A percentile compares a stretch with the other conserved stretches of the same genome.
Evolutionary conservation across 78 protist species (phyloP).

Genomic region (Dictyostelium discoideum): DNA sequence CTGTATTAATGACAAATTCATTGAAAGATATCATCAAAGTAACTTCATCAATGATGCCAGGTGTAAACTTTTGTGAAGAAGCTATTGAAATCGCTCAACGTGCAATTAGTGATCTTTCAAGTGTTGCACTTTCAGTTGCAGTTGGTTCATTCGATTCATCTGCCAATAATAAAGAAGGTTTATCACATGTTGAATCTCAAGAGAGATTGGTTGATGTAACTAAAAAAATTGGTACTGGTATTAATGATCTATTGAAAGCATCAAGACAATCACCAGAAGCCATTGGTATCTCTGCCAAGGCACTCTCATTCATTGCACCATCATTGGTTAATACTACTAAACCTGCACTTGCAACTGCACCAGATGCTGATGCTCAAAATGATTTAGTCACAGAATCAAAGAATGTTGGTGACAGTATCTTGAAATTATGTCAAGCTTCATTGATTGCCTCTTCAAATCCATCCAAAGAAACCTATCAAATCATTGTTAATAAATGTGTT

Average conservation of each 20-base stretch:
- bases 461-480: conserved; percentile 70
- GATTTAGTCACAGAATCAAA: conserved; percentile 54
- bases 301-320: conserved; percentile 45
- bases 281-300: conserved; percentile 73
- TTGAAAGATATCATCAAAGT: conserved; percentile 64
- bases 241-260: conserved; percentile 61
- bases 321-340: conserved; percentile 5
- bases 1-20: conserved; percentile 45
- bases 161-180: background rate
- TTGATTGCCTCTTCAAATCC: conserved; percentile 61
- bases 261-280: conserved; percentile 84
- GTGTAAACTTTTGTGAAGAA: conserved; percentile 75
- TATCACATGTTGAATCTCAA: conserved; percentile 60
- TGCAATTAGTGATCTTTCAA: conserved; percentile 63
- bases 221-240: conserved; percentile 56
- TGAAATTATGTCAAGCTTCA: conserved; percentile 59
- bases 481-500: conserved; percentile 5
- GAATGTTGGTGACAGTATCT: conserved; percentile 66
- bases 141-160: conserved; percentile 73
- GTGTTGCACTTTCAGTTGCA: conserved; percentile 75
- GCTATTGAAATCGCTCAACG: conserved; percentile 76
- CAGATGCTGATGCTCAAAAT: conserved; percentile 73
- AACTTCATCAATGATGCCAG: conserved; percentile 76
- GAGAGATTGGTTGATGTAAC: conserved; percentile 68
- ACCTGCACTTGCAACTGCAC: conserved; percentile 35